phyloP scores from a whole-genome alignment of 2,329 filamentous ascomycete species.

The Colletotrichum graminicola region DNA sequence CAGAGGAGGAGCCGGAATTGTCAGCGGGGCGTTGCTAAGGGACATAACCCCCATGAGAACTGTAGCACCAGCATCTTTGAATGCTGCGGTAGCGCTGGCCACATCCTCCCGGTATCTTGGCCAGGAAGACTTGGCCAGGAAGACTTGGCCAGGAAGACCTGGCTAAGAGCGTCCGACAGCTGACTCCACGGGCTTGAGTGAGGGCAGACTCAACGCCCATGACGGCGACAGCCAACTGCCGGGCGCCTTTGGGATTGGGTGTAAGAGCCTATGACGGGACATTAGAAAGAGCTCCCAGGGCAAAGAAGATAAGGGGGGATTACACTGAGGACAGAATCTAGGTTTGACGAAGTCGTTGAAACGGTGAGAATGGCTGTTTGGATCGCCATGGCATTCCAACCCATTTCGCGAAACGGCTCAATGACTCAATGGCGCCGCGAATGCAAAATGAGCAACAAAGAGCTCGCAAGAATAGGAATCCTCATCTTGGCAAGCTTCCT shows the following conservation, averaged over 20 bases:
- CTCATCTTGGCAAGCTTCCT: slow-evolving; percentile 18
- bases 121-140: slow-evolving; percentile 18
- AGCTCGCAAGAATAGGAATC: slow-evolving; percentile 2
- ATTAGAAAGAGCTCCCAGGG: neutral
- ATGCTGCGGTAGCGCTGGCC: slow-evolving; percentile 14
- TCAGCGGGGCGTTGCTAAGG: slow-evolving; percentile 43
- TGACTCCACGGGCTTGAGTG: slow-evolving; percentile 28
- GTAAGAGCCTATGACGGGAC: slow-evolving; percentile 19
- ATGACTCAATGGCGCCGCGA: neutral
- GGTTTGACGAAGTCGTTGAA: slow-evolving; percentile 17
- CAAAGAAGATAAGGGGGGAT: neutral
- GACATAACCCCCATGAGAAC: slow-evolving; percentile 19
- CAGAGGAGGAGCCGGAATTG: slow-evolving; percentile 41
- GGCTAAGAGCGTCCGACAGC: slow-evolving; percentile 27
- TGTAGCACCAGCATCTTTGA: slow-evolving; percentile 21
- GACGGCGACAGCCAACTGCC: slow-evolving; percentile 8
- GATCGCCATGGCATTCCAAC: slow-evolving; percentile 1
- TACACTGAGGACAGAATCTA: slow-evolving; percentile 24
- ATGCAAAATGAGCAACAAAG: slow-evolving; percentile 2
- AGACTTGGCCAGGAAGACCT: slow-evolving; percentile 29
- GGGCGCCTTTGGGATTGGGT: slow-evolving; percentile 15
- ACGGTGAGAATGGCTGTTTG: slow-evolving; percentile 18
- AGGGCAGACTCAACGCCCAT: slow-evolving; percentile 35
- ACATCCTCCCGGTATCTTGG: slow-evolving; percentile 36
- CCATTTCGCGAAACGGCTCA: neutral